Base-by-base conservation (phyloP, 352 stramenopile species). In the Ophiocytium majus region DNA sequence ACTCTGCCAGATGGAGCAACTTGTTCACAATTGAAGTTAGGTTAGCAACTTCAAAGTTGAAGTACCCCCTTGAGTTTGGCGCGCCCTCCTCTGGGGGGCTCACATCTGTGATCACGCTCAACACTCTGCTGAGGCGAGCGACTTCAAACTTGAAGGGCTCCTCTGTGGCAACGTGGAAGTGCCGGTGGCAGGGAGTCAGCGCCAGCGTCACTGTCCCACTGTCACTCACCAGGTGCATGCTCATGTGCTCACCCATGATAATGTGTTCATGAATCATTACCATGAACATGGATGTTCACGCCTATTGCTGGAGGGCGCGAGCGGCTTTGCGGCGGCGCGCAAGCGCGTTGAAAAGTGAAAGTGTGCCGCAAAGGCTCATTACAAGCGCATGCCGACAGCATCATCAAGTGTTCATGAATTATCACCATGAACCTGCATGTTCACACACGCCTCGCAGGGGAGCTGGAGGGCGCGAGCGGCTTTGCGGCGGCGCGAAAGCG, bases 401-500 rank as follows among this genome's bases (percentile, higher is more conserved):
- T n/a, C n/a, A n/a, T n/a, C n/a, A n/a, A n/a, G n/a, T n/a, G n/a
- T n/a, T n/a, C n/a, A n/a, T n/a, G n/a, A n/a, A n/a, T n/a, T n/a
- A n/a, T n/a, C n/a, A n/a, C n/a, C n/a, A n/a, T n/a, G n/a, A n/a
- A n/a, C n/a, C n/a, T n/a, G n/a, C n/a, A n/a, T n/a, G n/a, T n/a
- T n/a, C n/a, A n/a, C n/a, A n/a, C n/a, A n/a, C n/a, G 64, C 17
- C 5, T 17, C 64, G 31, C 36, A 81, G 75, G 36, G 5, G 75
- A 50, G 33, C 43, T 86, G 49, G 57, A 80, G 35, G 75, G 57
- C 50, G 84, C 76, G n/a, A 85, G 84, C 32, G 83, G 83, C 14
- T 86, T 86, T 43, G 50, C 71, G 32, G 83, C 83, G 50, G 83
- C 84, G 63, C 64, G 81, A n/a, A 83, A 82, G 83, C 79, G 80